These are phyloP conservation scores for Ogataea hybrid DNA, from an alignment of 1,139 yeast species.

Conservation along the genomic window DNA sequence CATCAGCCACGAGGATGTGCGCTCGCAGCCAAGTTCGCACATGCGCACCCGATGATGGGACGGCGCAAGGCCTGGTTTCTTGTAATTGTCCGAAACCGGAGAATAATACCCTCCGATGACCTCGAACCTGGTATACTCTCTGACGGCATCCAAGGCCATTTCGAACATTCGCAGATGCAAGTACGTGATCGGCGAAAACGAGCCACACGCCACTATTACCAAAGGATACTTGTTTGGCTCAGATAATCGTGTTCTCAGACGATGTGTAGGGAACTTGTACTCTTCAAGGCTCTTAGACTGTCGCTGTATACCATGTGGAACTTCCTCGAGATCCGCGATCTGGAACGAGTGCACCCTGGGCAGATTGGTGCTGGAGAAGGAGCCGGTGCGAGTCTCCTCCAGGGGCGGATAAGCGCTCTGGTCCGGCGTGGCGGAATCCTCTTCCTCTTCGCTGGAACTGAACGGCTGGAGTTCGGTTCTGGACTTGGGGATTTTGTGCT, in stretches of 20 bases:
- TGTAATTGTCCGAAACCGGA: slow-evolving; percentile 95
- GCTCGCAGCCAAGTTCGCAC: slow-evolving; percentile 98
- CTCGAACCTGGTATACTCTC: slow-evolving; percentile 90
- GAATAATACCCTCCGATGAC: slow-evolving; percentile 96
- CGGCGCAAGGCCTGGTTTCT: slow-evolving; percentile 89
- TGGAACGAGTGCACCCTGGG: slow-evolving; percentile 60
- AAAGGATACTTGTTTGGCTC: slow-evolving; percentile 84
- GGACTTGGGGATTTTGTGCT: slow-evolving; percentile 41
- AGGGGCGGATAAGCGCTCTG: background rate
- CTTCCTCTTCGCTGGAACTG: slow-evolving; percentile 37
- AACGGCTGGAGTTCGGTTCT: slow-evolving; percentile 45
- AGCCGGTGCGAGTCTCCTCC: slow-evolving; percentile 12
- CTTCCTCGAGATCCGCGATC: slow-evolving; percentile 93
- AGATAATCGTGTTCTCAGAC: slow-evolving; percentile 67
- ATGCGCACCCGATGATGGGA: slow-evolving; percentile 89
- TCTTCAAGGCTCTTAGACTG: slow-evolving; percentile 70
- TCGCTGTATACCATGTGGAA: slow-evolving; percentile 87
- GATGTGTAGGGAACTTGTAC: slow-evolving; percentile 82
- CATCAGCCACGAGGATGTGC: slow-evolving; percentile 97
- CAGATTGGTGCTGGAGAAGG: slow-evolving; percentile 16
- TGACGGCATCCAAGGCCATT: slow-evolving; percentile 91
- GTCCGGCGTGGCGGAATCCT: slow-evolving; percentile 3
- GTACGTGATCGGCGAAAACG: slow-evolving; percentile 94
- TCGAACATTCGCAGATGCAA: slow-evolving; percentile 96
- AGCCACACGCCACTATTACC: slow-evolving; percentile 96